phyloP scores from a whole-genome alignment of 2,329 filamentous ascomycete species.

The Scedosporium dehoogii region DNA sequence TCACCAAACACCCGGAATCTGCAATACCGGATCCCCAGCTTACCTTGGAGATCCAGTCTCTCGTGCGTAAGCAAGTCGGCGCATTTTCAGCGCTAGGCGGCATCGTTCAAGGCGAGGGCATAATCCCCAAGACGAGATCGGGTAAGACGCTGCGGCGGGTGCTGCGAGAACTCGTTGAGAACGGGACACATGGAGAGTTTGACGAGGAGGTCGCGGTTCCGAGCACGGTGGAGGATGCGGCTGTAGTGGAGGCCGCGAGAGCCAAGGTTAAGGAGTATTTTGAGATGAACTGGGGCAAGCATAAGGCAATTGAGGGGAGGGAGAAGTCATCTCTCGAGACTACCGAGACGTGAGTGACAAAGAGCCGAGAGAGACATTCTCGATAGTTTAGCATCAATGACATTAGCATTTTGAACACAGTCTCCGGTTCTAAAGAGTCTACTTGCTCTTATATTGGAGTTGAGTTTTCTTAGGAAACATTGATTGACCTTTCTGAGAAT shows the following conservation, averaged over 20 bases:
- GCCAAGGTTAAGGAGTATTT: constrained; percentile 70
- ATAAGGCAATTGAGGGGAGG: constrained; percentile 34
- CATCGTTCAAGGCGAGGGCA: constrained; percentile 71
- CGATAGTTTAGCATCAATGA: too few species aligned
- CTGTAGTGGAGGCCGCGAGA: constrained; percentile 65
- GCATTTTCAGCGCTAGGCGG: constrained; percentile 79
- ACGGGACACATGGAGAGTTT: constrained; percentile 64
- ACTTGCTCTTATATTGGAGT: too few species aligned
- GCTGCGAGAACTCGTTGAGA: constrained; percentile 73
- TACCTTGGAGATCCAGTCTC: constrained; percentile 54
- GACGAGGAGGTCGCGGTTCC: constrained; percentile 65
- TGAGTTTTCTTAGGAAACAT: too few species aligned
- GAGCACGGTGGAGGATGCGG: constrained; percentile 73
- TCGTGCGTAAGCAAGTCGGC: constrained; percentile 73
- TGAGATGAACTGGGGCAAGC: constrained; percentile 30
- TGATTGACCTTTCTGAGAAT: too few species aligned
- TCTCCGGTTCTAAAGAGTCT: too few species aligned
- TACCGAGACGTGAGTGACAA: too few species aligned
- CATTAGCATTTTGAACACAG: too few species aligned
- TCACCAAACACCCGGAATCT: constrained; percentile 35
- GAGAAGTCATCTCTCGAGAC: constrained; percentile 33
- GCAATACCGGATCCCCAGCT: constrained; percentile 37
- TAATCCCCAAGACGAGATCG: constrained; percentile 88
- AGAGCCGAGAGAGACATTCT: too few species aligned
- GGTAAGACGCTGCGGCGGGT: constrained; percentile 84